A percentile compares a stretch with the other conserved stretches of the same genome.
Evolutionary conservation across 1,284 basidiomycete species (phyloP).

Genomic region (Crucibulum parvulum): DNA sequence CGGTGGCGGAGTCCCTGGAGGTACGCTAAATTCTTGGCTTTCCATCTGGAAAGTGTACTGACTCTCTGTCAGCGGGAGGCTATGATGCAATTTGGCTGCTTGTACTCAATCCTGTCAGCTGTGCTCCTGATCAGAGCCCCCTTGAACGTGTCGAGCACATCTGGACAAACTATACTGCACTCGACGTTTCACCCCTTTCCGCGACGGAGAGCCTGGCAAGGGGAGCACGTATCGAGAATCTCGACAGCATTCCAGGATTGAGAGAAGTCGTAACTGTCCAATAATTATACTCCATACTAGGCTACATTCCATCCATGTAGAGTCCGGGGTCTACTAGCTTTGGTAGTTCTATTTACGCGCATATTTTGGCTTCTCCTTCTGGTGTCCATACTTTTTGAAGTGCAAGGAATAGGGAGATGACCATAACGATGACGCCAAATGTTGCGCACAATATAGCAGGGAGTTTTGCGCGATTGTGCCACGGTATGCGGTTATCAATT

Average conservation of each 20-base stretch:
- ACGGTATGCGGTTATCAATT: constrained; percentile 59
- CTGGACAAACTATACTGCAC: constrained; percentile 78
- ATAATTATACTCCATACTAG: constrained; percentile 12
- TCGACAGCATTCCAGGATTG: constrained; percentile 71
- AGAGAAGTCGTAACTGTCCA: constrained; percentile 43
- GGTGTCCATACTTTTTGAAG: constrained; percentile 79
- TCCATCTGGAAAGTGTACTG: background rate
- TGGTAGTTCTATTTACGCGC: constrained; percentile 43
- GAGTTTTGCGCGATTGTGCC: constrained; percentile 75
- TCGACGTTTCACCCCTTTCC: constrained; percentile 83
- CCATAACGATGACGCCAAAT: constrained; percentile 86
- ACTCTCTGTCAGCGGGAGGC: constrained; percentile 77
- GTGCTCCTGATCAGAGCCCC: constrained; percentile 48
- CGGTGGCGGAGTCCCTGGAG: constrained; percentile 96
- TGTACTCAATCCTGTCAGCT: constrained; percentile 68
- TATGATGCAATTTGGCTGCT: constrained; percentile 98
- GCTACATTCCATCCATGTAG: constrained; percentile 19
- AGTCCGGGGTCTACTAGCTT: background rate
- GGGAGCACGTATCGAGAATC: constrained; percentile 72
- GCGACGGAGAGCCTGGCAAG: constrained; percentile 78
- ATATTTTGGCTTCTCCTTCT: constrained; percentile 71
- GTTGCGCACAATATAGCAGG: constrained; percentile 75
- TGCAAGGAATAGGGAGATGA: constrained; percentile 78
- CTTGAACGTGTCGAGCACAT: constrained; percentile 68
- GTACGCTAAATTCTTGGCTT: constrained; percentile 48